Evolutionary conservation across 2,329 filamentous ascomycete species (phyloP), one percentile per base, ranked within the genome.

Genomic region (Cordyceps javanica): DNA sequence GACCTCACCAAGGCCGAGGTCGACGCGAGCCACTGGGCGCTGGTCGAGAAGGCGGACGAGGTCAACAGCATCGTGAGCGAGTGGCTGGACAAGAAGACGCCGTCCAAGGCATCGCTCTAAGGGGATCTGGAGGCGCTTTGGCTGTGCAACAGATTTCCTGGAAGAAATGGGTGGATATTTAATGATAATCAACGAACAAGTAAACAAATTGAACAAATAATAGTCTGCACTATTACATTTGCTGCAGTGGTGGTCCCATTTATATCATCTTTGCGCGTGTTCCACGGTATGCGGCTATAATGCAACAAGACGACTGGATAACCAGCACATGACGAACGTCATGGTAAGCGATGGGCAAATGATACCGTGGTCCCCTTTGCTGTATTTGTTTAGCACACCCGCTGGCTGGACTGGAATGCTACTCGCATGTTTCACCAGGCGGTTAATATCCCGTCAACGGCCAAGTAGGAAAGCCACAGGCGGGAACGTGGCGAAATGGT

Each of bases 1-100:
- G 79, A 83, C 48, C 71, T 95, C 66, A 88, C 82, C 8, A 77
- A 80, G 60, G 79, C 74, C 9, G 82, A 89, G 68, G 86, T 96
- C 8, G 56, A 86, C 36, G 80, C 87, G 0, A 77, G 80, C 19
- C 94, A 97, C 72, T 97, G 93, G 93, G 89, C 87, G 46, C 73
- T 96, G 68, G 86, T 84, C 77, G 83, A 96, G 76, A 82, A 82
- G 62, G 80, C 87, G 0, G 81, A 78, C 23, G 82, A 87, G 64
- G 82, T 90, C 3, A 97, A 97, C 70, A 70, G 68, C 51, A 75
- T 85, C 60, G 77, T 96, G 63, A 77, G 75, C 57, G 77, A 80
- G 58, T 96, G 91, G 82, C 63, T 95, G 60, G 78, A 81, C 59
- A 68, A 68, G 34, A 64, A 68, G 25, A 28, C 67, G 23, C 57